Percentiles rank a stretch among this genome's conserved stretches.
These are phyloP conservation scores for Phaffia rhodozyma DNA, from an alignment of 1,284 basidiomycete genomes.

Conservation along the genomic window DNA sequence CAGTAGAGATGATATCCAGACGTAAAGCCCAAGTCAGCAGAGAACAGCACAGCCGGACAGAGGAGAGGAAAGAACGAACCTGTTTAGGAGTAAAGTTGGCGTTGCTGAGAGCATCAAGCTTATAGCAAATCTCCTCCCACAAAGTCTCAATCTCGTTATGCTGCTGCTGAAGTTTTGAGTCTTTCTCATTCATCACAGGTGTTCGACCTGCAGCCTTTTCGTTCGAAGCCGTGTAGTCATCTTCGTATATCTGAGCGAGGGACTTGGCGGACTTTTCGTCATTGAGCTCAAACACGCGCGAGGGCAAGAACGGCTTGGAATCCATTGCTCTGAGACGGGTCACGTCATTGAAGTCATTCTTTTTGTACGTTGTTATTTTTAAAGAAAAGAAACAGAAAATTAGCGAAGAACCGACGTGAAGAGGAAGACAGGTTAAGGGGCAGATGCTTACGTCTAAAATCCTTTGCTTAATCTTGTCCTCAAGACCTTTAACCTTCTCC, in stretches of 20 bases:
- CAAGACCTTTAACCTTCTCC: slow-evolving; percentile 66
- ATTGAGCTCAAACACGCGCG: slow-evolving; percentile 75
- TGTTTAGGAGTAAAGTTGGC: slow-evolving; percentile 92
- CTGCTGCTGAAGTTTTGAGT: slow-evolving; percentile 77
- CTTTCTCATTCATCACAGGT: slow-evolving; percentile 54
- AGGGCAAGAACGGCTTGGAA: slow-evolving; percentile 80
- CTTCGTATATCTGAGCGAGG: slow-evolving; percentile 92
- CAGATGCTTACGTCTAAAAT: slow-evolving; percentile 55
- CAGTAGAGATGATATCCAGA: background rate
- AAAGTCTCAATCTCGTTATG: slow-evolving; percentile 70
- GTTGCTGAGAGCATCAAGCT: slow-evolving; percentile 87
- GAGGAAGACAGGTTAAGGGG: background rate
- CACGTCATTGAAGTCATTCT: slow-evolving; percentile 77
- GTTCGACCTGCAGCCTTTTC: slow-evolving; percentile 40
- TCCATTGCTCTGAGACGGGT: slow-evolving; percentile 64
- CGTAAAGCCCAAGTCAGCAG: background rate
- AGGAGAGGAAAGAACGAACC: slow-evolving; percentile 39
- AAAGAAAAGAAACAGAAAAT: background rate
- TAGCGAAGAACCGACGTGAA: background rate
- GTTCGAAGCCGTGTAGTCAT: slow-evolving; percentile 65
- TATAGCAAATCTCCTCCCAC: slow-evolving; percentile 77
- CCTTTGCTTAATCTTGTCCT: slow-evolving; percentile 82
- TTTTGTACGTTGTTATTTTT: background rate
- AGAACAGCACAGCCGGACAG: slow-evolving; percentile 11
- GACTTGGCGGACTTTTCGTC: slow-evolving; percentile 79